Evolutionary conservation across 495 filamentous ascomycete species (phyloP).

Genomic region (Hyaloscypha variabilis): DNA sequence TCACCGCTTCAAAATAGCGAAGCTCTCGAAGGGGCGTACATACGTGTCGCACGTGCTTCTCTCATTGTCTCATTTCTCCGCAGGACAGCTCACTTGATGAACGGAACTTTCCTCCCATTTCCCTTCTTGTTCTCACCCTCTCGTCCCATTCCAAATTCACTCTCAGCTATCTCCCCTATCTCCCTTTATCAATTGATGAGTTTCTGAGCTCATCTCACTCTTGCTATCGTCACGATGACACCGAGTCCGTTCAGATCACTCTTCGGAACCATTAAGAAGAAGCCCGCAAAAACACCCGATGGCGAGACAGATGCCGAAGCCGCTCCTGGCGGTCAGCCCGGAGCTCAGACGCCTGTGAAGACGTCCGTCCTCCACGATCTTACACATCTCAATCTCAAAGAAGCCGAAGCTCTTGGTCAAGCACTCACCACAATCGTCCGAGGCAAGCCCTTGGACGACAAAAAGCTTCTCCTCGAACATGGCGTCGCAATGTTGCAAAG

Average conservation of each 20-base stretch:
- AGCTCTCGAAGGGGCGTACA: too few species aligned
- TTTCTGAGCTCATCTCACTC: too few species aligned
- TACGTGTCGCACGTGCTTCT: too few species aligned
- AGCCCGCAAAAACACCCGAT: conserved; percentile 38
- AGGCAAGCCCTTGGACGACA: conserved; percentile 42
- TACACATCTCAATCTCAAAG: conserved; percentile 33
- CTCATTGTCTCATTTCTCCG: too few species aligned
- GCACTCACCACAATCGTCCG: conserved; percentile 36
- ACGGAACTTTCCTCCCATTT: too few species aligned
- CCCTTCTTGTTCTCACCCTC: too few species aligned
- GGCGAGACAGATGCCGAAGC: conserved; percentile 35
- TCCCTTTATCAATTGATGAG: too few species aligned
- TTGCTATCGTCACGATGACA: conserved; percentile 8
- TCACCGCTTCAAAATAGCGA: too few species aligned
- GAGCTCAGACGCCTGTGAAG: conserved; percentile 22
- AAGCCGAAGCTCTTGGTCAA: conserved; percentile 30
- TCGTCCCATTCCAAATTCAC: too few species aligned
- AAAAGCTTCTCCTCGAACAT: conserved; percentile 39
- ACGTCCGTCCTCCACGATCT: conserved; percentile 37
- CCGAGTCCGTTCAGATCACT: conserved; percentile 32
- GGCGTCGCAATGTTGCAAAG: conserved; percentile 41
- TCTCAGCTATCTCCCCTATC: too few species aligned
- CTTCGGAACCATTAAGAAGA: conserved; percentile 33
- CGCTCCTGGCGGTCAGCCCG: neutral
- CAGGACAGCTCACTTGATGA: too few species aligned